Base-by-base conservation (phyloP, 1,284 basidiomycete species). In the Coniferiporia sulphurascens region DNA sequence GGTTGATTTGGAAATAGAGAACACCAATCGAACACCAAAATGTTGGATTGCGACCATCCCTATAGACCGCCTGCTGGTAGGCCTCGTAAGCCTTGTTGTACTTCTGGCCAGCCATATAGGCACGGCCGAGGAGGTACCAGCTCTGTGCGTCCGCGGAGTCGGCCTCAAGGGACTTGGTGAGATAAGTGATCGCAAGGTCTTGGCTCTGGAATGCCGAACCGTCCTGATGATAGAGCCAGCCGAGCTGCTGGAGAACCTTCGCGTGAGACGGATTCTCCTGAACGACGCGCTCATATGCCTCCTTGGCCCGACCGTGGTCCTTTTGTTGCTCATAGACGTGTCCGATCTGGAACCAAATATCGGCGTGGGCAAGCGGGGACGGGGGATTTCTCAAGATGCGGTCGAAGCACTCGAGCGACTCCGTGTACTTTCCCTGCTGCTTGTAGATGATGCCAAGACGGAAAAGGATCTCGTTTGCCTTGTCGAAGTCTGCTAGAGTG, bases 1-100 rank as follows among this genome's bases (percentile, higher is more conserved):
- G 97, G 74, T 96, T 98, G 78, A 99, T 99, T 72, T 98, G 95
- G 82, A 98, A 99, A 74, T 99, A 99, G 1, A 99, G 83, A 0
- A 99, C 96, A 58, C 97, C 96, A 67, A 99, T 99, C 27, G 95
- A 98, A 73, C 97, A 99, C 97, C 96, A 99, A 76, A 98, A 98
- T 0, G 96, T 98, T 0, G 97, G 97, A 71, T 98, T 99, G 65
- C 95, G 93, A 8, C 96, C 95, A 68, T 99, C 96, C 52, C 95
- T 89, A 74, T 99, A 99, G 22, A 99, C 95, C 4, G 96, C 96
- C 74, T 99, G 96, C 71, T 99, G 96, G 70, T 99, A 99, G 0
- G 96, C 95, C 74, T 99, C 95, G 76, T 99, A 99, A 1, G 97
- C 97, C 74, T 98, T 98, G 83, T 97, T 98, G 78, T 97, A 98